Evolutionary conservation across 2,329 filamentous ascomycete genomes (phyloP), one percentile per base, ranked within the genome.

Genomic region (Fusarium verrucosum): DNA sequence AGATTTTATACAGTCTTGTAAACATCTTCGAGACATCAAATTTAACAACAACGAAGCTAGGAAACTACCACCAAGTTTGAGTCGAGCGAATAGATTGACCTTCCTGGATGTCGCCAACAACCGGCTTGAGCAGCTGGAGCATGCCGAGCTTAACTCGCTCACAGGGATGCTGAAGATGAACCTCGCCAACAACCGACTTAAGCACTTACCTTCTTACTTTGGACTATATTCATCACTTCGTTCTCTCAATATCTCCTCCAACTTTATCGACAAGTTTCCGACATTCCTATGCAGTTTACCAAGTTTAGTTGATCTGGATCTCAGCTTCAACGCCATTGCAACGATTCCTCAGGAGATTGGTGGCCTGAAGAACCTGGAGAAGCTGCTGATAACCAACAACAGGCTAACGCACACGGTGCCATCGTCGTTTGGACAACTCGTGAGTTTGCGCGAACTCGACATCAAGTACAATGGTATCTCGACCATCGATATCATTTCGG

Each of bases 51-150:
- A 98, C 71, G 95, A 99, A 76, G 92, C 94, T 4, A 89, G 91
- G 76, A 89, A 90, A 71, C 80, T 99, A 22, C 95, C 95, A 5
- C 85, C 89, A 8, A 97, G 94, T 75, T 83, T 99, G 50, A 89
- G 91, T 65, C 83, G 94, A 69, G 94, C 95, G 23, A 88, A 82
- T 65, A 89, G 88, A 62, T 82, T 99, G 70, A 97, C 92, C 0
- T 94, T 92, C 72, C 84, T 99, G 61, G 95, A 99, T 74, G 89
- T 97, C 5, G 97, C 94, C 4, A 98, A 98, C 77, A 99, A 99
- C 74, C 85, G 91, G 56, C 79, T 99, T 20, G 93, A 97, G 72
- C 87, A 94, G 65, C 81, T 99, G 36, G 92, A 96, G 50, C 88
- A 94, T 70, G 92, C 92, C 5, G 90, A 95, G 55, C 83, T 99